Evolutionary conservation across 306 rosid genomes (phyloP), one percentile per base, ranked within the genome.

Genomic region (Quercus wislizeni): DNA sequence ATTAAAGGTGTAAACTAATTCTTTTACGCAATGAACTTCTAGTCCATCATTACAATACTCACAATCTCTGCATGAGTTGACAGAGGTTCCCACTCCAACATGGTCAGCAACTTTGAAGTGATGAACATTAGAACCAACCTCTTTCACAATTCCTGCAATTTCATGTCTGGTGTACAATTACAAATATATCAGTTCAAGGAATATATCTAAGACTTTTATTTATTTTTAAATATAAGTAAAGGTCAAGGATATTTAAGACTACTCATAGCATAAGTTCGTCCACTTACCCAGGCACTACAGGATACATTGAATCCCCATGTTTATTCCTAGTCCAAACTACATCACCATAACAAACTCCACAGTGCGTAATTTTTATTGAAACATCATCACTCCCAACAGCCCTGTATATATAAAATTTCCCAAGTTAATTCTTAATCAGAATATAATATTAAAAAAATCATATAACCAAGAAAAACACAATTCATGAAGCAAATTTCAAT

Each of bases 291-390:
- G 86, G 91, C 19, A 85, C 88, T 14, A 85, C 9, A 76, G 90
- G 88, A 46, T 87, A 82, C 72, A 76, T 82, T 13, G 91, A 52
- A 71, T 87, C 85, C 75, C 82, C 89, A 17, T 0, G 71, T 83
- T 85, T 74, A 74, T 87, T 87, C 79, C 78, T 82, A 23, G 89
- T 46, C 87, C 87, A 87, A 31, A 21, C 11, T 11, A 85, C 65
- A 61, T 87, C 91, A n/a, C 85, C 88, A 72, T 85, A 85, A 75
- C 91, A 85, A 70, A 87, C 23, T 74, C 88, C 91, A 52, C 87
- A 87, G 30, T 87, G 87, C 10, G 87, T 85, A 27, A 85, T 87
- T 55, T 70, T 80, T 41, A 85, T 72, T 14, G 85, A 85, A 75
- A 87, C 82, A 59, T 87, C 91, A 0, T 87, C 84, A 27, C 69